Evolutionary conservation across 306 rosid genomes (phyloP).

Genomic region (Betula pendula): DNA sequence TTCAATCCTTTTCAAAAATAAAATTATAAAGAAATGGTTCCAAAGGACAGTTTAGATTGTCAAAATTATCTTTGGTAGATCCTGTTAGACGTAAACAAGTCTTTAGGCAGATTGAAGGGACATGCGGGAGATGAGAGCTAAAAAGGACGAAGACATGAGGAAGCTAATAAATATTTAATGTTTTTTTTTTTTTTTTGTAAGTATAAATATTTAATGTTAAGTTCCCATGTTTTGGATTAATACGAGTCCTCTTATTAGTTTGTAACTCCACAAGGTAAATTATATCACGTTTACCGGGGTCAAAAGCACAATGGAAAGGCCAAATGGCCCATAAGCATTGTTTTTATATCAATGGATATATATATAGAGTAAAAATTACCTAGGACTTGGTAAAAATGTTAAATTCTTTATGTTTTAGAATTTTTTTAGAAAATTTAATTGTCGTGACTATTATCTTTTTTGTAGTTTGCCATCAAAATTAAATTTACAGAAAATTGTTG

Average conservation of each 20-base stretch:
- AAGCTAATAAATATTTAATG: no score
- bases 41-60: background rate
- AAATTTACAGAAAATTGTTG: no score
- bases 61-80: background rate
- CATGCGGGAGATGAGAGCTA: background rate
- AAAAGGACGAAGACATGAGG: background rate
- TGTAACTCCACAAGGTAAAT: background rate
- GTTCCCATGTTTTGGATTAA: background rate
- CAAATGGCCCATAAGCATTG: background rate
- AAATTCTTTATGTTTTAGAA: no score
- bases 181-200: no score
- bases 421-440: no score
- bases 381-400: background rate
- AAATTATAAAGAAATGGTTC: background rate
- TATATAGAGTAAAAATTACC: background rate
- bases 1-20: constrained; percentile 11
- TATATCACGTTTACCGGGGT: background rate
- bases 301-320: background rate
- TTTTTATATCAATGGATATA: background rate
- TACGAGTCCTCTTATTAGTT: background rate
- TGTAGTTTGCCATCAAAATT: no score
- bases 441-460: no score
- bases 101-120: constrained; percentile 8
- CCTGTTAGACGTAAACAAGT: background rate
- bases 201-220: background rate